A percentile compares a stretch with the other conserved stretches of the same genome.
These are phyloP conservation scores for Phytopythium ostracodes DNA, from an alignment of 352 stramenopile genomes.

Conservation along the genomic window DNA sequence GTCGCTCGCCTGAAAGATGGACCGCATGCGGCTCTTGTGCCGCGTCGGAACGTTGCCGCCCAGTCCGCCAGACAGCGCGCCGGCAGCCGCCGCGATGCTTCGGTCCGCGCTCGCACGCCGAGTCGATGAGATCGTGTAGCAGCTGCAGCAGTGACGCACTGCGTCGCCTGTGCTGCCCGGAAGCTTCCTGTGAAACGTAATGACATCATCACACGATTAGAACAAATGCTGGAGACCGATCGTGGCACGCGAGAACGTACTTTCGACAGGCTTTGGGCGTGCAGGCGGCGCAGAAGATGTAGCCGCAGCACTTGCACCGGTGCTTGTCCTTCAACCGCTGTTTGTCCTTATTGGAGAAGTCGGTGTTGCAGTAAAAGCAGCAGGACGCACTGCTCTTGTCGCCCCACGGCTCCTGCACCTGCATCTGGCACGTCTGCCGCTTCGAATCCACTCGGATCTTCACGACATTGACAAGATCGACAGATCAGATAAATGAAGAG, in stretches of 20 bases:
- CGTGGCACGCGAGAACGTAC: constrained; percentile 18
- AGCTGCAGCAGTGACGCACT: constrained; percentile 70
- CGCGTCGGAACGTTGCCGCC: constrained; percentile 23
- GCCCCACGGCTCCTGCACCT: constrained; percentile 76
- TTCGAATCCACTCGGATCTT: constrained; percentile 64
- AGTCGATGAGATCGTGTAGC: constrained; percentile 74
- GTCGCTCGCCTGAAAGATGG: constrained; percentile 50
- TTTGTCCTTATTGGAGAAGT: constrained; percentile 36
- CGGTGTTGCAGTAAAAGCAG: constrained; percentile 73
- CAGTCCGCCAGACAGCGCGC: constrained; percentile 12
- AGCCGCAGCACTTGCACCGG: constrained; percentile 80
- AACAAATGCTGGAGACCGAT: not conserved
- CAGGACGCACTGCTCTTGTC: constrained; percentile 68
- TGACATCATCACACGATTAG: constrained; percentile 1
- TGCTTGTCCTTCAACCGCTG: constrained; percentile 29
- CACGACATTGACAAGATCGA: too few relatives aligned
- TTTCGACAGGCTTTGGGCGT: constrained; percentile 73
- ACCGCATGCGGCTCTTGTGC: constrained; percentile 48
- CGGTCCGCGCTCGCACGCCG: constrained; percentile 56
- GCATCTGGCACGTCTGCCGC: constrained; percentile 53
- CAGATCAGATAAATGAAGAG: too few relatives aligned
- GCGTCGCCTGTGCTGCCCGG: constrained; percentile 46
- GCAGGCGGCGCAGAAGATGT: constrained; percentile 74
- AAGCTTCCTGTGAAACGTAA: constrained; percentile 39
- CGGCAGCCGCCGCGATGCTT: constrained; percentile 25